Conservation (phyloP, 192 early-diverging fungal species). For the Diversispora epigaea region DNA sequence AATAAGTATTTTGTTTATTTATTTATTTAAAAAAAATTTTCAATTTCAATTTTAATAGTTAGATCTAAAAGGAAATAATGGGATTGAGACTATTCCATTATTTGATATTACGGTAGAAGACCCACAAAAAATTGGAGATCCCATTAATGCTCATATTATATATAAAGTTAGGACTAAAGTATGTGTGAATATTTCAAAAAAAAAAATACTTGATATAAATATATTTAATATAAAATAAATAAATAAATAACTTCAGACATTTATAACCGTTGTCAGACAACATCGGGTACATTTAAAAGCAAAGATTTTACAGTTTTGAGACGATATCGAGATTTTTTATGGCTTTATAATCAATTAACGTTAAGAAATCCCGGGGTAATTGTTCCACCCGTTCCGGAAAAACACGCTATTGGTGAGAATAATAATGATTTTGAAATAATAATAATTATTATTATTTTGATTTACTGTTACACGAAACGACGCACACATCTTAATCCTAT, state of each 20-base stretch:
- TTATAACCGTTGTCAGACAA: slow-evolving; percentile 52
- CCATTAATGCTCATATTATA: slow-evolving; percentile 81
- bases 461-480: no score
- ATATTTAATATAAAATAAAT: background rate
- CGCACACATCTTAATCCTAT: background rate
- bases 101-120: slow-evolving; percentile 76
- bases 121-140: slow-evolving; percentile 86
- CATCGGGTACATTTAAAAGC: slow-evolving; percentile 72
- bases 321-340: slow-evolving; percentile 90
- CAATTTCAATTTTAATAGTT: background rate
- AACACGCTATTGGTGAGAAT: slow-evolving; percentile 76
- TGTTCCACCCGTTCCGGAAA: slow-evolving; percentile 91
- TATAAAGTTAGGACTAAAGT: slow-evolving; percentile 85
- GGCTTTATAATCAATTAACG: slow-evolving; percentile 85
- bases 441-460: background rate
- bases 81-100: slow-evolving; percentile 48
- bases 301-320: slow-evolving; percentile 80
- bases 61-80: slow-evolving; percentile 36
- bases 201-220: background rate
- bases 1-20: background rate
- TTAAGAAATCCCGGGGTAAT: slow-evolving; percentile 82
- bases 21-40: background rate
- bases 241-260: no score
- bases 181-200: background rate
- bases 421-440: background rate